Conservation (phyloP, 495 filamentous ascomycete genomes). For the Bathelium albidoporum region DNA sequence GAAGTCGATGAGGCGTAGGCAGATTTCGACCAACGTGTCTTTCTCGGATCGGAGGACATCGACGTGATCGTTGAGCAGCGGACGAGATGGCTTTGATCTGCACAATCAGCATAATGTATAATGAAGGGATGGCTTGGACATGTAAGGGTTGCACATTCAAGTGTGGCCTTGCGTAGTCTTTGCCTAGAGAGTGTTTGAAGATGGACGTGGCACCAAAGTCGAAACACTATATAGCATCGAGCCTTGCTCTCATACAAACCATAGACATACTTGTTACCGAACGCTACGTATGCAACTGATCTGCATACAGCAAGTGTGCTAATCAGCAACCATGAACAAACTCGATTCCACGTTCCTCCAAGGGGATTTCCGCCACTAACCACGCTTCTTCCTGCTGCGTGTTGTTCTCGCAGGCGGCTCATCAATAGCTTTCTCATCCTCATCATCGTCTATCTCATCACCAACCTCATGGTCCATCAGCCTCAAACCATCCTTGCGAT, state of each 20-base stretch:
- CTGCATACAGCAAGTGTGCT: background rate
- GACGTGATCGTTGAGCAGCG: background rate
- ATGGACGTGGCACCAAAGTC: background rate
- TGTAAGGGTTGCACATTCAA: background rate
- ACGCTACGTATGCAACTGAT: background rate
- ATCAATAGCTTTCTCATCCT: slow-evolving; percentile 5
- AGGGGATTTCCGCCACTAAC: background rate
- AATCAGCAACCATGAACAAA: background rate
- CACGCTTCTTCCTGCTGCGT: background rate
- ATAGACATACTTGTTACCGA: background rate
- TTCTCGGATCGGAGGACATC: background rate
- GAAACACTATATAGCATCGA: background rate
- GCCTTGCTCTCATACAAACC: background rate
- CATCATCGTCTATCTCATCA: background rate
- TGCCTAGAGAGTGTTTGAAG: background rate
- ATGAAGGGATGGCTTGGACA: background rate
- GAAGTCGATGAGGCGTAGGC: background rate
- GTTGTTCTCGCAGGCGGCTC: slow-evolving; percentile 4
- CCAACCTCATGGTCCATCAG: background rate
- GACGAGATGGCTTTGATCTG: background rate
- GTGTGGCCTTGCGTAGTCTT: background rate
- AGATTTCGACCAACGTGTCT: background rate
- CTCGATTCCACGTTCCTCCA: background rate
- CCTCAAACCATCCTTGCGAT: background rate
- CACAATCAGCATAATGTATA: background rate